Percentiles rank a stretch among this genome's conserved stretches.
phyloP scores from a whole-genome alignment of 495 filamentous ascomycete genomes.

The Lichina pygmaea region DNA sequence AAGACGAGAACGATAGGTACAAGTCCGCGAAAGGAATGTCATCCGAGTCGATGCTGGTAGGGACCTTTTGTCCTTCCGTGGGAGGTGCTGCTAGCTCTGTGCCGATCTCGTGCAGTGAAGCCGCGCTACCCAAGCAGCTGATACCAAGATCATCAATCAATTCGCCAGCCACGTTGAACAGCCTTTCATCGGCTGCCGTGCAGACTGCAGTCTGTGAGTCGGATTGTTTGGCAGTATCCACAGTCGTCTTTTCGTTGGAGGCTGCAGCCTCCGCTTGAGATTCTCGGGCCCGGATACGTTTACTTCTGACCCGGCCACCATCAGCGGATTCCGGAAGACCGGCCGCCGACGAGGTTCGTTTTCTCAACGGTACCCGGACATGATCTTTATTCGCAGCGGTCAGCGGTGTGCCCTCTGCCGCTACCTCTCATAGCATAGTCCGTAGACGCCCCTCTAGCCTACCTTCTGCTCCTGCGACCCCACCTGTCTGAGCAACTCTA shows the following conservation, averaged over 20 bases:
- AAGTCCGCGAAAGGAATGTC: too few relatives aligned
- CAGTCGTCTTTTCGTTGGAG: conserved; percentile 22
- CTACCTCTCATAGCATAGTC: too few relatives aligned
- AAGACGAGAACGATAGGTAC: too few relatives aligned
- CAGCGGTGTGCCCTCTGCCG: too few relatives aligned
- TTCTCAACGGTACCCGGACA: conserved; percentile 8
- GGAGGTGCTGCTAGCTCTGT: too few relatives aligned
- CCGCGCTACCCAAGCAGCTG: conserved; percentile 15
- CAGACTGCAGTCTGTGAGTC: conserved; percentile 42
- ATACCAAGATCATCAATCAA: conserved; percentile 42
- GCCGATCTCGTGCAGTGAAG: neutral
- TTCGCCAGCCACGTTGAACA: conserved; percentile 41
- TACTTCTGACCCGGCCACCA: conserved; percentile 47
- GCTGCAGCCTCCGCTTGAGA: conserved; percentile 27
- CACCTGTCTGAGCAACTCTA: too few relatives aligned
- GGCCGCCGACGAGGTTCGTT: conserved; percentile 23
- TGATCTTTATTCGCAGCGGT: too few relatives aligned
- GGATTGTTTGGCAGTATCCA: conserved; percentile 42
- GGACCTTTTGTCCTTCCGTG: too few relatives aligned
- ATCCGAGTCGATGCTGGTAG: too few relatives aligned
- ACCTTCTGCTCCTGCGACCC: too few relatives aligned
- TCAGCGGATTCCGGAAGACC: conserved; percentile 23
- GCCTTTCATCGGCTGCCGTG: conserved; percentile 42
- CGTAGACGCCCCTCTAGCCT: too few relatives aligned
- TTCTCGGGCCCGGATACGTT: conserved; percentile 56